Evolutionary conservation across 2,329 filamentous ascomycete genomes (phyloP), one percentile per base, ranked within the genome.

Genomic region (Aureobasidium uvarum): DNA sequence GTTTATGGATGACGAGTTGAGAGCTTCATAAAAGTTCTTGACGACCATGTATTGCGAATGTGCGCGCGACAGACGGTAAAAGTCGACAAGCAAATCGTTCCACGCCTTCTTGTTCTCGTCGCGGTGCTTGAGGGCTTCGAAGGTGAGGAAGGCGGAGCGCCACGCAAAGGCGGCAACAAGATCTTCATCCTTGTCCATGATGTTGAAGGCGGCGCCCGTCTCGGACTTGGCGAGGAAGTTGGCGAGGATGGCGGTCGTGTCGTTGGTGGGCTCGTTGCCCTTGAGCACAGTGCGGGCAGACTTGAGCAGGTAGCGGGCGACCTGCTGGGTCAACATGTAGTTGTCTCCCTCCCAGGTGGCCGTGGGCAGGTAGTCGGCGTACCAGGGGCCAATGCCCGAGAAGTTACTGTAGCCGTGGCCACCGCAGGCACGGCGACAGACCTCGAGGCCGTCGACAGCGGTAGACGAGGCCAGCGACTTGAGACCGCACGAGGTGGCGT

Each of bases 261-360:
- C 88, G 73, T 91, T 90, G 69, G 82, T 81, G 52, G 87, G 78
- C 66, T 84, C 81, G 67, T 87, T 84, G 69, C 85, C 86, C 16
- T 83, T 80, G n/a, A 91, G 78, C 0, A 92, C 89, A 1, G 85
- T 82, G 48, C 89, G 86, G 0, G 89, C 89, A 3, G 89, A 86
- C 81, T 92, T 92, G 69, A 92, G 83, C 52, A 92, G 84, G 72
- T 92, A 92, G 66, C 89, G 84, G 2, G 88, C 87, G 2, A 92
- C 89, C 78, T 92, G 89, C 75, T 92, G 89, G 11, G 88, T 90
- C 66, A 92, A 80, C 89, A 92, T 91, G 79, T 90, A 92, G 80
- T 91, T 91, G 78, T 91, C 89, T 51, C 89, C 89, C 74, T 92
- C 89, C 86, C 87, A 90, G 11, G 88, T 90, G 4, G 81, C 78